Conservation (phyloP, 345 rosid species). For the Citrus inodora region DNA sequence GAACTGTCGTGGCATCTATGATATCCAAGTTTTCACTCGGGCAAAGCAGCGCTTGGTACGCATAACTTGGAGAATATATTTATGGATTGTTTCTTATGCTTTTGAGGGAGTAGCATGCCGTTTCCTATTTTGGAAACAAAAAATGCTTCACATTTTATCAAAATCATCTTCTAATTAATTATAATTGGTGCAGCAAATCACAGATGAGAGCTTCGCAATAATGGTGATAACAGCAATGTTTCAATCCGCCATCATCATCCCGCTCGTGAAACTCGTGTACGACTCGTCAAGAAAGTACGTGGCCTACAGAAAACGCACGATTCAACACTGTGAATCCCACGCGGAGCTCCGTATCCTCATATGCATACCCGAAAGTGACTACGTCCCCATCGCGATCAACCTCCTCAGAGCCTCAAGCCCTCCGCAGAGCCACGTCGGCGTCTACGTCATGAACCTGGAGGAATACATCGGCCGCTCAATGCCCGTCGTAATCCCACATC, state of each 20-base stretch:
- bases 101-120: no score
- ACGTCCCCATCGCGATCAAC: conserved; percentile 26
- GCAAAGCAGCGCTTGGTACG: conserved; percentile 10
- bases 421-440: conserved; percentile 23
- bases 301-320: conserved; percentile 35
- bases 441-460: conserved; percentile 38
- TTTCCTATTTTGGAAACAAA: no score
- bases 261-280: conserved; percentile 22
- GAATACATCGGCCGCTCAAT: conserved; percentile 15
- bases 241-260: conserved; percentile 16
- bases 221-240: conserved; percentile 28
- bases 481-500: conserved; percentile 13
- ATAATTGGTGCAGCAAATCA: neutral
- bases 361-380: conserved; percentile 32
- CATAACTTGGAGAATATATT: neutral
- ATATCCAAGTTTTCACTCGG: conserved; percentile 26
- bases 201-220: conserved; percentile 21
- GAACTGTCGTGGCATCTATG: conserved; percentile 43
- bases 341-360: conserved; percentile 35
- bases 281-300: conserved; percentile 36
- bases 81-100: no score
- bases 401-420: conserved; percentile 34
- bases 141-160: no score
- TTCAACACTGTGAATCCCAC: conserved; percentile 19
- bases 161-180: no score